A percentile compares a stretch with the other conserved stretches of the same genome.
phyloP scores from a whole-genome alignment of 331 rosid species.

The Acacia pycnantha region DNA sequence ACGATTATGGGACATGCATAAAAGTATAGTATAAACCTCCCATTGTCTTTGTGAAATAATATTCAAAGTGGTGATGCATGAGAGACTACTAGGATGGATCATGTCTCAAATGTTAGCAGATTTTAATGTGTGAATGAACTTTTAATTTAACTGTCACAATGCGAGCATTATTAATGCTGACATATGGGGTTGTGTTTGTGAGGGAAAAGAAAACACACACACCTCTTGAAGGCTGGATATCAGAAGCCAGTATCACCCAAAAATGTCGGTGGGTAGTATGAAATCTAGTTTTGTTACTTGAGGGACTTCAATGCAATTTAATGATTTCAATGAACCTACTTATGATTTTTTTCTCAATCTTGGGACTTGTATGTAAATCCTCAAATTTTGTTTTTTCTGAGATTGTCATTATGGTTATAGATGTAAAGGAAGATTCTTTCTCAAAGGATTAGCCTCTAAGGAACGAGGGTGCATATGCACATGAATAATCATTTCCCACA shows the following conservation, averaged over 20 bases:
- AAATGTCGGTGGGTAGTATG: background rate
- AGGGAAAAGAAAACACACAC: background rate
- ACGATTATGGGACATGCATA: background rate
- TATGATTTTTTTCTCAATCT: no score
- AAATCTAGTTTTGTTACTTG: background rate
- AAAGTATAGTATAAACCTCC: background rate
- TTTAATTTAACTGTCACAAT: background rate
- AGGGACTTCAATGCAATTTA: background rate
- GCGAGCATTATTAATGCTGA: slow-evolving; percentile 16
- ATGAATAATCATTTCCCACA: no score
- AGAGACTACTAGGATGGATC: background rate
- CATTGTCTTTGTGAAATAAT: no score
- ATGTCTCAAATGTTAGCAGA: background rate
- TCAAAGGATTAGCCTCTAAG: no score
- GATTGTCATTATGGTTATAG: background rate
- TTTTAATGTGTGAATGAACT: slow-evolving; percentile 5
- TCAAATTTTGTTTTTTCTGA: no score
- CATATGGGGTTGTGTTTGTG: background rate
- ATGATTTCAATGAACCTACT: no score
- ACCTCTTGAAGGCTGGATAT: background rate
- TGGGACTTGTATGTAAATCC: no score
- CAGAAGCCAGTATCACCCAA: background rate
- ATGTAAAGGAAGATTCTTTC: no score
- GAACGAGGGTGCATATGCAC: background rate
- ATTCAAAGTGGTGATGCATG: background rate